Evolutionary conservation across 148 eudicot species (phyloP).

Genomic region (Oxyria digyna): DNA sequence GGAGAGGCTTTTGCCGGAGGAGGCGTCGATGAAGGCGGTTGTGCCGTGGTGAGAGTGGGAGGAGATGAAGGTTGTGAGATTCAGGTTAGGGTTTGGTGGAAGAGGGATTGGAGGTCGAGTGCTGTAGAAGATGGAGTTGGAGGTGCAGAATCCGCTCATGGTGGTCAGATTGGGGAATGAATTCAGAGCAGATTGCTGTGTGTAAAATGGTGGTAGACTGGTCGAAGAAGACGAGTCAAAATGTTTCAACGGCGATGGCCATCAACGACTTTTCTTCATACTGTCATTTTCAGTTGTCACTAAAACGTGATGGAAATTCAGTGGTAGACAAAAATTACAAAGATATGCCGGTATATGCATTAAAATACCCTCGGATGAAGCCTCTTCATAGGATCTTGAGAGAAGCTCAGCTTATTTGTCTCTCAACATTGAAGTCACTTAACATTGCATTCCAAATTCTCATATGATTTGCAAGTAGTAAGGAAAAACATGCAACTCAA

Average conservation of each 20-base stretch:
- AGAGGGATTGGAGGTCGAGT: slow-evolving; percentile 52
- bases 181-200: slow-evolving; percentile 18
- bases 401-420: slow-evolving; percentile 19
- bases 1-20: slow-evolving; percentile 39
- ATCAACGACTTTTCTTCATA: no score
- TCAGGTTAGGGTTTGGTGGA: slow-evolving; percentile 35
- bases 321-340: no score
- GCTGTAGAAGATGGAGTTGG: slow-evolving; percentile 59
- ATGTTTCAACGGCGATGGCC: no score
- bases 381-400: slow-evolving; percentile 11
- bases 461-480: neutral
- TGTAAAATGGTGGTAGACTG: slow-evolving; percentile 12
- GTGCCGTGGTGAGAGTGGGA: slow-evolving; percentile 46
- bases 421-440: slow-evolving; percentile 17
- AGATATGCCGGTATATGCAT: no score
- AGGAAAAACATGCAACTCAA: neutral
- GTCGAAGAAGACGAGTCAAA: no score
- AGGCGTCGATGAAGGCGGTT: slow-evolving; percentile 75
- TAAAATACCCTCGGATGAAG: no score
- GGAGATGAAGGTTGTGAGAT: slow-evolving; percentile 80
- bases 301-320: no score
- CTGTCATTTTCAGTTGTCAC: no score
- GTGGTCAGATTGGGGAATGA: no score
- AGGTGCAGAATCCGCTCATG: slow-evolving; percentile 37
- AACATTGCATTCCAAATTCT: slow-evolving; percentile 1